Evolutionary conservation across 108 stramenopile species (phyloP), one percentile per base, ranked within the genome.

Genomic region (Cyclotella sp.): DNA sequence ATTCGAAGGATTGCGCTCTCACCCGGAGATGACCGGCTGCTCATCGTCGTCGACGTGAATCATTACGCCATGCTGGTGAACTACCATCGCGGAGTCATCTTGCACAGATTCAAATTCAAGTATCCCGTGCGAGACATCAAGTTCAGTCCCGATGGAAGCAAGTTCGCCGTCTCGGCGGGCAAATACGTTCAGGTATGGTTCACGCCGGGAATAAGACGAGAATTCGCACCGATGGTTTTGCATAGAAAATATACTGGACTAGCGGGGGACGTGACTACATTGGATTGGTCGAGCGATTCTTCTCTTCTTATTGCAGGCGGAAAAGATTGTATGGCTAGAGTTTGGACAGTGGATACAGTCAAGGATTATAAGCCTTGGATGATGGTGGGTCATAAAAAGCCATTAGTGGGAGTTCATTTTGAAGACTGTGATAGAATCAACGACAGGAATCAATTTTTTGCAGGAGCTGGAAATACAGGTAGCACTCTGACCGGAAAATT

Each of bases 41-140:
- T 98, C 29, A 84, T 95, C 30, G 86, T 89, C 3, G 87, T 98
- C 1, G 99, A 99, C 76, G 89, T 88, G 30, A 74, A 89, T 41
- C 84, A 84, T 54, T 85, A 92, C 73, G 92, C 88, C 40, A 87
- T 92, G 90, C 44, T 93, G 70, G 75, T 95, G 63, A 92, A 94
- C 58, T 88, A 89, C 67, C 80, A 79, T 21, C 80, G 97, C 15
- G 94, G 96, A 1, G 88, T 98, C 11, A 91, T 98, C 15, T 61
- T 99, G 58, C 97, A 98, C 73, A 84, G 98, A 18, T 92, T 99
- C 72, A 88, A 87, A 63, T 97, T 99, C 85, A 97, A 96, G 84
- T 62, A 85, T 30, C 88, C 82, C 44, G 96, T 98, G 11, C 82
- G 93, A 11, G 87, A 78, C 13, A 78, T 95, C n/a, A 65, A 73